phyloP scores from a whole-genome alignment of 2,329 filamentous ascomycete species.

The Verticillium isaacii region DNA sequence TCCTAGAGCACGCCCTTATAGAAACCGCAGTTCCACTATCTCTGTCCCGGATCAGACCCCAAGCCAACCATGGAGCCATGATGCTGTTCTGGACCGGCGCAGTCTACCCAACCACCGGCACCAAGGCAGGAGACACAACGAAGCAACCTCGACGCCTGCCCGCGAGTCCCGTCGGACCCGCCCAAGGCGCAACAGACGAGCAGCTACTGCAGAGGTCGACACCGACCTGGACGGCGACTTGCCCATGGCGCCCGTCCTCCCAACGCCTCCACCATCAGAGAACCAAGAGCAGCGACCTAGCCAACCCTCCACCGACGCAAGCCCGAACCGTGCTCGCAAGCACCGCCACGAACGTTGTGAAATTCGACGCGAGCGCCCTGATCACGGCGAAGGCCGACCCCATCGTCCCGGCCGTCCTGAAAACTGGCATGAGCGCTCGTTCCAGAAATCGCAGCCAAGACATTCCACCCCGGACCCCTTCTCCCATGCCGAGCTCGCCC shows the following conservation, averaged over 20 bases:
- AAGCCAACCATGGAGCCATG: background rate
- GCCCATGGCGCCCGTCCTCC: background rate
- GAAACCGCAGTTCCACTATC: background rate
- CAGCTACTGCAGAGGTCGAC: background rate
- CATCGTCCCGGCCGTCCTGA: background rate
- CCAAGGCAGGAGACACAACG: background rate
- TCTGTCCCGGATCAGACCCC: background rate
- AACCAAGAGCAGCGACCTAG: background rate
- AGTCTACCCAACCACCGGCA: background rate
- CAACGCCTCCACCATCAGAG: background rate
- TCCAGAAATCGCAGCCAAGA: background rate
- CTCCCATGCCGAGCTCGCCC: background rate
- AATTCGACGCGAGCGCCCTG: background rate
- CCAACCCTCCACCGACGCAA: background rate
- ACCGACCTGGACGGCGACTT: conserved; percentile 5
- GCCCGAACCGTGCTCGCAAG: background rate
- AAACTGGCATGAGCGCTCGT: background rate
- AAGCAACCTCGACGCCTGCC: background rate
- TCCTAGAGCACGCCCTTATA: background rate
- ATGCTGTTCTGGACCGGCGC: background rate
- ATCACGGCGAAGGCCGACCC: background rate
- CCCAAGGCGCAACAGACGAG: background rate
- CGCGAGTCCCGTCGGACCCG: background rate
- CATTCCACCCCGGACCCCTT: background rate
- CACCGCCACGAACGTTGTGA: background rate